Base-by-base conservation (phyloP, 192 early-diverging fungal genomes). In the Backusella parvicylindrica region DNA sequence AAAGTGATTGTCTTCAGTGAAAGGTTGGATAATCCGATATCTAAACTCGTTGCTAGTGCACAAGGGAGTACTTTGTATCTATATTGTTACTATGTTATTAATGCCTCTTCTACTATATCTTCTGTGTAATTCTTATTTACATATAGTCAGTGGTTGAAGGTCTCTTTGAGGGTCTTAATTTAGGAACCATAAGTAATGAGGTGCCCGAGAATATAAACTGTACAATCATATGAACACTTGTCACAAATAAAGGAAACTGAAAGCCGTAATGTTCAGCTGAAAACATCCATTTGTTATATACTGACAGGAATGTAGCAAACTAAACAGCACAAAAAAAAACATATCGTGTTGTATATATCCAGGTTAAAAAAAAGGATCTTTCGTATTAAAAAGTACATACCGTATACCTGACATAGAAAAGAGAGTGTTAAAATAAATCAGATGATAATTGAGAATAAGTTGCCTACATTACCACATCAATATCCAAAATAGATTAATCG, bases 261-360 rank as follows among this genome's bases (percentile, higher is more conserved):
- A 97, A 97, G 83, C 95, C 88, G 72, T 93, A 87, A 75, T 95
- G 88, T 0, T 89, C 85, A 33, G 86, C 77, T 32, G 94, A 92
- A 84, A 98, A 96, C 72, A 98, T 85, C 95, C 95, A 98, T 70
- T 94, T 96, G 89, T 98, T 98, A 83, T 96, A 98, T 3, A 96
- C 85, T 1, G 91, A 92, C 31, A 98, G 84, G 8, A 88, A 74
- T 0, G 94, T 89, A 1, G 97, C 81, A 79, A 83, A 83, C 81
- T 83, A 73, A 21, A 18, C 23, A 65, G 11, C n/a, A 33, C 9
- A 4, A n/a, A 63, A 37, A 71, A 33, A 37, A 49, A n/a, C n/a
- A n/a, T n/a, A n/a, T n/a, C n/a, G n/a, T n/a, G n/a, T n/a, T n/a
- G n/a, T n/a, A n/a, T n/a, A n/a, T n/a, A n/a, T n/a, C n/a, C n/a